Evolutionary conservation across 2,329 filamentous ascomycete genomes (phyloP), one percentile per base, ranked within the genome.

Genomic region (Talaromyces pinophilus): DNA sequence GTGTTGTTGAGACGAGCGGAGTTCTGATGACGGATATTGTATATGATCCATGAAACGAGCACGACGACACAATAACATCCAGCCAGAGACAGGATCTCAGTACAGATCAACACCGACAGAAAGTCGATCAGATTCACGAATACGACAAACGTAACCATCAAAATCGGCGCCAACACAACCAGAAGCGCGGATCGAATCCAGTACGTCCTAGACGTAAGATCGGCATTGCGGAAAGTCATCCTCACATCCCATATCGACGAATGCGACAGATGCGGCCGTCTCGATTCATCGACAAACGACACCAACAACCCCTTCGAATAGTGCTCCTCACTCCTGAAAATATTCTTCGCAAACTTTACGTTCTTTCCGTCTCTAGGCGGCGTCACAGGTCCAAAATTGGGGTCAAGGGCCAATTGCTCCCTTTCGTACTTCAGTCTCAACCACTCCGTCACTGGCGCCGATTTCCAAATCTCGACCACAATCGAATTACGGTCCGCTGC

Each of bases 381-480:
- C 1, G 38, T 60, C 0, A 46, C 11, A n/a, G 28, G n/a, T 8
- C 22, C 38, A 19, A 19, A 19, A 19, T 19, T 19, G 19, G 19
- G 19, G 19, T 19, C 19, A 19, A 19, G 19, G 19, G 19, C 19
- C 19, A 19, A 19, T 19, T 19, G 19, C 19, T 30, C 3, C 22
- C 33, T 46, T n/a, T 48, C 22, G 35, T 42, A 25, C 33, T 22
- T 17, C 38, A 60, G 35, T 44, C 35, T 5, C 40, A 46, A 15
- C 40, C 35, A 64, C 35, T 50, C 42, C 1, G 44, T 48, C n/a
- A 67, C 22, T 4, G 61, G 22, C 5, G 52, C 55, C 28, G 65
- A 55, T 60, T 67, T 67, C 65, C 65, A 67, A 10, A 67, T 48
- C 17, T 67, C 65, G n/a, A 67, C 54, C 8, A 48, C 40, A 1